Base-by-base conservation (phyloP, 2,329 filamentous ascomycete genomes). In the Cyphellophora attinorum region DNA sequence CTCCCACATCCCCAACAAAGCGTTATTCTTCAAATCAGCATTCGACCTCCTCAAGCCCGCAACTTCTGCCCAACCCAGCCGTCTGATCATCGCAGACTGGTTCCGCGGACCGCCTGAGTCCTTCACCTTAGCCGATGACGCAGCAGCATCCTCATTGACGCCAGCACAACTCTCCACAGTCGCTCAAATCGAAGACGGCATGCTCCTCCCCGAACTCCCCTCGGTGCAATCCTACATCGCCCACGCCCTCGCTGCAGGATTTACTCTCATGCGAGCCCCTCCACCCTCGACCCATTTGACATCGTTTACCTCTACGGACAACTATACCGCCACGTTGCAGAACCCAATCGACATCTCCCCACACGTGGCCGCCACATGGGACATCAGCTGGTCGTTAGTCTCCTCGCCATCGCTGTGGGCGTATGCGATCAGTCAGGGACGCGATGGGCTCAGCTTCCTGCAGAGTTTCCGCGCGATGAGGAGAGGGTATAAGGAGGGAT, bases 381-480 rank as follows among this genome's bases (percentile, higher is more conserved):
- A 77, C 44, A 74, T 77, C n/a, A 73, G 71, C 11, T 76, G 72
- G 72, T 61, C 63, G 5, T 57, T 77, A 6, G 64, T 77, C 11
- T 71, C 75, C 40, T 75, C 70, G 16, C 72, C 73, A 1, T 66
- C 70, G 3, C 61, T 77, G 5, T 76, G 73, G 73, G 68, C 72
- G 1, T 75, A 76, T 42, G 73, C 73, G 4, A 64, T 76, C 27
- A 68, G 69, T 14, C 73, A 76, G 46, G 73, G 73, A 8, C 57
- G 73, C 32, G 73, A 77, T 42, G 72, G 71, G 2, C 64, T 77
- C 27, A 70, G 72, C 3, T 77, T 76, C 44, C 52, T 77, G 38
- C 72, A 76, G 50, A 68, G 72, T 1, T 77, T 77, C 55, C 62
- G 72, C 11, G 72, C 73, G 5, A 76, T 76, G 73, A 59, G 71